Conservation (phyloP, 225 moss, liverwort and hornwort genomes). For the Lunularia cruciata region DNA sequence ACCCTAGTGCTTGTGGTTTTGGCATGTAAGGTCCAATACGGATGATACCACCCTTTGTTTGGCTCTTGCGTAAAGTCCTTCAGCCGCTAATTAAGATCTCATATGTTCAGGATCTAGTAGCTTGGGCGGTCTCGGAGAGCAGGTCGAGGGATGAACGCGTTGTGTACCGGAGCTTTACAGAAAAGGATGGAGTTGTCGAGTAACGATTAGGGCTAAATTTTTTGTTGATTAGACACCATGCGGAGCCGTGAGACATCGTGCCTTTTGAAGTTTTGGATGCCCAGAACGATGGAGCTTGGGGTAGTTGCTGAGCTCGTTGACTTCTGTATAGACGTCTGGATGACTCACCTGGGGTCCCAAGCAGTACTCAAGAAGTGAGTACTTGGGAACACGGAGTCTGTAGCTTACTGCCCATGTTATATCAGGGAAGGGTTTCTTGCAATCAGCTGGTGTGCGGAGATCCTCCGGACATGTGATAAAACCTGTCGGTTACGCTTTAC, state of each 20-base stretch:
- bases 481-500: background rate
- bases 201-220: conserved; percentile 14
- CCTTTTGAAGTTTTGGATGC: background rate
- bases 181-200: conserved; percentile 48
- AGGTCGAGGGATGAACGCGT: conserved; percentile 77
- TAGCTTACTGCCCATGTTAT: background rate
- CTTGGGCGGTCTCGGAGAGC: conserved; percentile 64
- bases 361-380: background rate
- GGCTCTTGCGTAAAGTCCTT: no score
- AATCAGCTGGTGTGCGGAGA: background rate
- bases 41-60: no score
- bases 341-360: background rate
- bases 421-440: no score
- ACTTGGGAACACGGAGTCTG: background rate
- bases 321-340: background rate
- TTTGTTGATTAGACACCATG: conserved; percentile 12
- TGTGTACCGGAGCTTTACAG: conserved; percentile 58
- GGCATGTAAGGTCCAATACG: no score
- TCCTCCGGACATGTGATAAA: background rate
- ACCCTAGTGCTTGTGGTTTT: no score
- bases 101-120: conserved; percentile 63
- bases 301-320: background rate
- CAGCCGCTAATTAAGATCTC: background rate
- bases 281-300: background rate
- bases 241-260: background rate